Base-by-base conservation (phyloP, 306 rosid species). In the Prunus campanulata region DNA sequence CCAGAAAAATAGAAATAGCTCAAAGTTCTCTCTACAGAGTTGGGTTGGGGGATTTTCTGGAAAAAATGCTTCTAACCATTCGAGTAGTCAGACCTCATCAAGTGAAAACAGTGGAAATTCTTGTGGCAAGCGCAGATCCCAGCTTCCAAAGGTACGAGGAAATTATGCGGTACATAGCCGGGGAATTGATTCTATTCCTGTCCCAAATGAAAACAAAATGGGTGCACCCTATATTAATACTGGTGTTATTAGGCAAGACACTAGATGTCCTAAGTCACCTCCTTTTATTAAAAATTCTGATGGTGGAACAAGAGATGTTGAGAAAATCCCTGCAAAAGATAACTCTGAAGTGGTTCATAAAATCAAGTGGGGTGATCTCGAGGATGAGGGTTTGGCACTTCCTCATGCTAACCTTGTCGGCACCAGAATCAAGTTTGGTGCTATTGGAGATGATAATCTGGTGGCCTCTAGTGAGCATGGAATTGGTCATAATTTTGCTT, bases 381-480 rank as follows among this genome's bases (percentile, higher is more conserved):
- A 88, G 81, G 93, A 88, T 66, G 89, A 74, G 48, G 83, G 79
- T 62, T 78, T 86, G 70, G 66, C 78, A 68, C 84, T 74, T 74
- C 88, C 83, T 52, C 87, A 70, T 83, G 91, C 85, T 57, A 88
- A 82, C 76, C 66, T 77, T 64, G 64, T 77, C 73, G 92, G 90
- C 73, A 87, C 83, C 78, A 96, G 88, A 86, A 94, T 94, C 74
- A 94, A 86, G 89, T 92, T 94, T 84, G 98, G 98, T 78, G 90
- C 88, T 78, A 89, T 94, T 35, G 95, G 86, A 79, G 97, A 90
- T 70, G 95, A 90, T 79, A 89, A 83, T 82, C 56, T 91, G 74
- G 71, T 77, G 49, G 82, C 55, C 77, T 82, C 83, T 74, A 86
- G 68, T 78, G 91, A 90, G 83, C 72, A 68, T 66, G 91, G 68